These are phyloP conservation scores for Beauveria sp. DNA, from an alignment of 2,329 filamentous ascomycete species.

Conservation along the genomic window DNA sequence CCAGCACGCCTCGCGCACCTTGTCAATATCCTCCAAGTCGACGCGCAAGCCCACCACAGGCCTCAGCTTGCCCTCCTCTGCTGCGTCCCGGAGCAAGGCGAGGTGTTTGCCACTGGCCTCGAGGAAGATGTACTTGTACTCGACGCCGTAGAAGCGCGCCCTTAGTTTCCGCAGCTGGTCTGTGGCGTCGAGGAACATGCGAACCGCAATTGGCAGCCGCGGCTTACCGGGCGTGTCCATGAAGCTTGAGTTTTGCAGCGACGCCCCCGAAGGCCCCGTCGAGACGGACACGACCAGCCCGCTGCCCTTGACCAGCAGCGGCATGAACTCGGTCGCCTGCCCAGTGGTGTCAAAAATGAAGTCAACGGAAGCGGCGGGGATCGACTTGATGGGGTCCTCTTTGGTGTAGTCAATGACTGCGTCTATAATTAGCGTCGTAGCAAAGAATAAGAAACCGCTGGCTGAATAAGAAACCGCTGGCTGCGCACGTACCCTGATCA, in stretches of 20 bases:
- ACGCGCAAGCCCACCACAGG: constrained; percentile 16
- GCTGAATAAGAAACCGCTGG: not conserved
- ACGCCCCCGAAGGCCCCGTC: constrained; percentile 27
- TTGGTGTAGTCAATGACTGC: constrained; percentile 21
- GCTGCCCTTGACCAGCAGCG: constrained; percentile 26
- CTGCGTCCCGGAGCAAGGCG: constrained; percentile 11
- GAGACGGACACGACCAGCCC: constrained; percentile 30
- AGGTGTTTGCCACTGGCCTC: constrained; percentile 23
- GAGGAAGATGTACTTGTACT: constrained; percentile 30
- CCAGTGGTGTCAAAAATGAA: constrained; percentile 36
- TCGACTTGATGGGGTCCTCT: constrained; percentile 15
- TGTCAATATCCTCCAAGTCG: constrained; percentile 27
- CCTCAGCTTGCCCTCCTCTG: constrained; percentile 15
- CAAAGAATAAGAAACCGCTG: not conserved
- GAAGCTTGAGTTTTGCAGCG: constrained; percentile 24
- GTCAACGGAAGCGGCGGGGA: constrained; percentile 30
- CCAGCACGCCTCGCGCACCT: constrained; percentile 28
- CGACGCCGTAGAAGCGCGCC: constrained; percentile 26
- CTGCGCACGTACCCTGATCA: constrained; percentile 23
- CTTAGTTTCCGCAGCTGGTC: constrained; percentile 24
- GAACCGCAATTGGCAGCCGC: constrained; percentile 18
- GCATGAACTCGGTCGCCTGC: constrained; percentile 26
- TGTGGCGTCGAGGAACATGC: constrained; percentile 22
- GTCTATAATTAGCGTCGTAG: not conserved
- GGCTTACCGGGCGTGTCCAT: constrained; percentile 21